These are phyloP conservation scores for Penicillium hordei DNA, from an alignment of 2,329 filamentous ascomycete genomes.

Conservation along the genomic window DNA sequence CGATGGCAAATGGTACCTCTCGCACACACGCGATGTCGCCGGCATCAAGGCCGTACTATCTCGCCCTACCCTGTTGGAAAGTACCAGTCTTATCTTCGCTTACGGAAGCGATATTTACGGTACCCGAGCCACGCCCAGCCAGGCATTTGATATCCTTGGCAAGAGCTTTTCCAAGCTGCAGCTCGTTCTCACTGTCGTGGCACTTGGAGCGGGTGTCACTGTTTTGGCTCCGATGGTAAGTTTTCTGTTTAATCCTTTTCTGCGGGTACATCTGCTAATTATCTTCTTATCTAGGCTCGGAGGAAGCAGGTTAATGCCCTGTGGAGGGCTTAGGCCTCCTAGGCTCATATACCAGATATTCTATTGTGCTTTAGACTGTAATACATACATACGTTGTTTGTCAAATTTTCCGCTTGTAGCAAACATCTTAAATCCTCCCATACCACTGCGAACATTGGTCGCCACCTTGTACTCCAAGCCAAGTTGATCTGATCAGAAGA, in stretches of 20 bases:
- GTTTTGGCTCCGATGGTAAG: constrained; percentile 83
- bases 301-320: constrained; percentile 27
- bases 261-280: constrained; percentile 14
- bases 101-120: constrained; percentile 85
- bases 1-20: constrained; percentile 76
- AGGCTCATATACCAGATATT: background rate
- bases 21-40: constrained; percentile 77
- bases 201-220: constrained; percentile 72
- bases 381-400: constrained; percentile 1
- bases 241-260: background rate
- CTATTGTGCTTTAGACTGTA: constrained; percentile 7
- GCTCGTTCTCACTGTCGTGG: constrained; percentile 78
- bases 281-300: constrained; percentile 11
- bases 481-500: background rate
- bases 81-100: constrained; percentile 84
- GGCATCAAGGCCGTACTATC: constrained; percentile 73
- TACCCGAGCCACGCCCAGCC: constrained; percentile 80
- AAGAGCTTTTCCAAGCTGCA: constrained; percentile 92
- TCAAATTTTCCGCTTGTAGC: background rate
- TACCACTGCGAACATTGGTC: background rate
- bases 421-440: background rate
- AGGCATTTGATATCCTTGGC: constrained; percentile 86
- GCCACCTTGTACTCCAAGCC: too few species aligned
- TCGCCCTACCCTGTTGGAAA: constrained; percentile 79
- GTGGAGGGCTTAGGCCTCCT: constrained; percentile 19